phyloP scores from a whole-genome alignment of 1,284 basidiomycete species.

The Trichosporon faecale region DNA sequence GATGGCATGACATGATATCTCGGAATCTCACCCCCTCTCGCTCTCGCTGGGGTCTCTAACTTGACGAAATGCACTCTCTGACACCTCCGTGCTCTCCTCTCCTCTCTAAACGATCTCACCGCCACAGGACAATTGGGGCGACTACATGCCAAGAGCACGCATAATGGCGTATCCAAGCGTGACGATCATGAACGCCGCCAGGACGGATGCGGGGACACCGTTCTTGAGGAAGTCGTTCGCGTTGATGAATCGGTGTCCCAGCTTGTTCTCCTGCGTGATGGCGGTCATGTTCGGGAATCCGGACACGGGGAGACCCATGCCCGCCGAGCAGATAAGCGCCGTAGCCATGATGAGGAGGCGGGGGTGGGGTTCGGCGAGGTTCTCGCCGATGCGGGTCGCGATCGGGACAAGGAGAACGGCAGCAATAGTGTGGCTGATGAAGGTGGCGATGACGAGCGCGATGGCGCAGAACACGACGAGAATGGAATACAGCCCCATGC shows the following conservation, averaged over 20 bases:
- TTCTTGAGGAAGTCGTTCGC: slow-evolving; percentile 90
- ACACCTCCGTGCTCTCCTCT: too few species aligned
- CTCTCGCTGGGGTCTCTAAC: too few species aligned
- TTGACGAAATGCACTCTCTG: too few species aligned
- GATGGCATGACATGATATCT: background rate
- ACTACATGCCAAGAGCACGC: slow-evolving; percentile 27
- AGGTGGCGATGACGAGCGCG: slow-evolving; percentile 69
- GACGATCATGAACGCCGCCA: slow-evolving; percentile 77
- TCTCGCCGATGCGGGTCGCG: slow-evolving; percentile 81
- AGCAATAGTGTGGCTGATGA: slow-evolving; percentile 93
- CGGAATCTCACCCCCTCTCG: background rate
- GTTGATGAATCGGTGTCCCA: slow-evolving; percentile 80
- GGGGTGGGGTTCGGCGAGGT: slow-evolving; percentile 64
- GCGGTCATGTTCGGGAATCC: slow-evolving; percentile 97
- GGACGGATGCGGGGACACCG: slow-evolving; percentile 83
- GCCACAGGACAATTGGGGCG: too few species aligned
- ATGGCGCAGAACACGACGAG: slow-evolving; percentile 77
- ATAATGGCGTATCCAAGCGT: slow-evolving; percentile 72
- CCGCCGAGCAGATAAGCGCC: slow-evolving; percentile 85
- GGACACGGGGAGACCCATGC: slow-evolving; percentile 97
- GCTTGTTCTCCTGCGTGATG: slow-evolving; percentile 93
- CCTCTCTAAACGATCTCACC: too few species aligned
- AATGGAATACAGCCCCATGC: slow-evolving; percentile 72
- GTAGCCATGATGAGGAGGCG: slow-evolving; percentile 86
- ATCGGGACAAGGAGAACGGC: slow-evolving; percentile 94